These are phyloP conservation scores for Cladophialophora immunda DNA, from an alignment of 2,329 filamentous ascomycete genomes.

Conservation along the genomic window DNA sequence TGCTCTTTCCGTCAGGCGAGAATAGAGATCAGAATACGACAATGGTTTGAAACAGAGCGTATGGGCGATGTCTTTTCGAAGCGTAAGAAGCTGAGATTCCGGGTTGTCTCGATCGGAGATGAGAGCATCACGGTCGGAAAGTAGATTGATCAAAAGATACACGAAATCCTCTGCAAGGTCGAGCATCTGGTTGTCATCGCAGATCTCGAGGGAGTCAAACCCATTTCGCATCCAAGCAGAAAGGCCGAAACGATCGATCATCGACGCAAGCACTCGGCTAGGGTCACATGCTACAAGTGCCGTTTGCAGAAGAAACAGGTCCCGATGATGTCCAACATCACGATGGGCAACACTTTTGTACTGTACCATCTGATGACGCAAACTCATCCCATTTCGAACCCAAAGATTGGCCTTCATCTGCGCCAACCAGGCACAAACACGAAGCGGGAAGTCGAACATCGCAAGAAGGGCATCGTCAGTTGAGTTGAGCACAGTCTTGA, in stretches of 20 bases:
- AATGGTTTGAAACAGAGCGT: constrained; percentile 95
- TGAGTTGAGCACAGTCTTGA: constrained; percentile 38
- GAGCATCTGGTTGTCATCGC: constrained; percentile 86
- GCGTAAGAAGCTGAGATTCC: constrained; percentile 71
- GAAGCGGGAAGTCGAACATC: constrained; percentile 89
- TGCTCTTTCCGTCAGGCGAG: constrained; percentile 85
- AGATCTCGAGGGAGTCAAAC: constrained; percentile 76
- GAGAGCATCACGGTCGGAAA: constrained; percentile 87
- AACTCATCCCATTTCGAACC: constrained; percentile 96
- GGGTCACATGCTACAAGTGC: constrained; percentile 87
- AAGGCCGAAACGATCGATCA: constrained; percentile 91
- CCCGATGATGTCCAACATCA: constrained; percentile 92
- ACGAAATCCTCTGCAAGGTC: constrained; percentile 97
- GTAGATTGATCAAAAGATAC: constrained; percentile 86
- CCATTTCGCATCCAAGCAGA: constrained; percentile 84
- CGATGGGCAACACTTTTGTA: constrained; percentile 89
- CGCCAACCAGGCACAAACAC: constrained; percentile 94
- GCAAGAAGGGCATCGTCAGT: constrained; percentile 84
- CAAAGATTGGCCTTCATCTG: constrained; percentile 99
- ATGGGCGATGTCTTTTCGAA: constrained; percentile 90
- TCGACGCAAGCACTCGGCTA: constrained; percentile 82
- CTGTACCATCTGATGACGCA: constrained; percentile 92
- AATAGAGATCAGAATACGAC: constrained; percentile 90
- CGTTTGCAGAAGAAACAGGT: constrained; percentile 92
- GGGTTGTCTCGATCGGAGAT: constrained; percentile 72